Evolutionary conservation across 108 stramenopile species (phyloP).

Genomic region (Cyclotella atomus): DNA sequence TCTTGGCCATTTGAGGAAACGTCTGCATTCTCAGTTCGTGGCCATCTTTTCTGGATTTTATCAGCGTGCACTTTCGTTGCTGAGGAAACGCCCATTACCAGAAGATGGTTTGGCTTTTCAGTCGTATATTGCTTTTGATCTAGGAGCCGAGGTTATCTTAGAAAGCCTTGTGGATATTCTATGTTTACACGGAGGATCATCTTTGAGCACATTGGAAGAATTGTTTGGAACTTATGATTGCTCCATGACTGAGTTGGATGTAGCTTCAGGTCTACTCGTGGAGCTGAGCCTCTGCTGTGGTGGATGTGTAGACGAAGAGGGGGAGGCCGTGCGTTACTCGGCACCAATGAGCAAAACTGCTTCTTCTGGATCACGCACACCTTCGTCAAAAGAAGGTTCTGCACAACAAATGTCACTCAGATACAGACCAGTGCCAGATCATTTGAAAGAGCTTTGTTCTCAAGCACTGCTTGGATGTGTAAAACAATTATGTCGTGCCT

Average conservation of each 20-base stretch:
- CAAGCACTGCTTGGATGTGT: conserved; percentile 76
- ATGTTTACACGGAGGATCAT: conserved; percentile 63
- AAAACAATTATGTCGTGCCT: conserved; percentile 67
- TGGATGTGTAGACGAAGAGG: conserved; percentile 75
- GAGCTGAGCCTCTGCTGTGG: conserved; percentile 86
- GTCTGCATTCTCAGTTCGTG: conserved; percentile 76
- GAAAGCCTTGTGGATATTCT: conserved; percentile 86
- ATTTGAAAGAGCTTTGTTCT: conserved; percentile 83
- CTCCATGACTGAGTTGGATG: conserved; percentile 72
- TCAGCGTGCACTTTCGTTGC: conserved; percentile 76
- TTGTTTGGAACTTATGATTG: conserved; percentile 86
- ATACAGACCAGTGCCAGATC: conserved; percentile 71
- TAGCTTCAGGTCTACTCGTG: conserved; percentile 72
- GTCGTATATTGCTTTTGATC: conserved; percentile 80
- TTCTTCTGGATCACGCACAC: conserved; percentile 18
- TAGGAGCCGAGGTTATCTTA: conserved; percentile 82
- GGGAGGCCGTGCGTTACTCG: conserved; percentile 49
- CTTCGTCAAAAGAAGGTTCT: conserved; percentile 12
- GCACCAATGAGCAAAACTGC: conserved; percentile 31
- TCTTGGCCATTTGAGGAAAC: conserved; percentile 48
- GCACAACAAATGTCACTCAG: conserved; percentile 2
- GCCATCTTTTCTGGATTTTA: conserved; percentile 88
- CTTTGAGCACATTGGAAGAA: conserved; percentile 67
- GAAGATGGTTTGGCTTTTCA: conserved; percentile 66
- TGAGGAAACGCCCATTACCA: conserved; percentile 69